These are phyloP conservation scores for Xylaria bambusicola DNA, from an alignment of 495 filamentous ascomycete genomes.

Conservation along the genomic window DNA sequence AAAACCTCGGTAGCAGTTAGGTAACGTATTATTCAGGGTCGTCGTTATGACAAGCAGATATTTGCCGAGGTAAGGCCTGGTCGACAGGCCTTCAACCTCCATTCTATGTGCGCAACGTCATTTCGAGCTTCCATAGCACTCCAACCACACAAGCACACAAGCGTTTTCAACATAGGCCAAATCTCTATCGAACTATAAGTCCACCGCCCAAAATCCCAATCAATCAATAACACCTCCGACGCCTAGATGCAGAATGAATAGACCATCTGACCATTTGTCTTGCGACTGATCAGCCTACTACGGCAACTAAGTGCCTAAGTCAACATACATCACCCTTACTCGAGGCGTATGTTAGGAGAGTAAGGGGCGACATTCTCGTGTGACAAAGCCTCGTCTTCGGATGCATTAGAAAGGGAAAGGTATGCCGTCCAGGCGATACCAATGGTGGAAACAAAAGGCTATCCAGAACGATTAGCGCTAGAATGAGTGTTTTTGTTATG, in stretches of 20 bases:
- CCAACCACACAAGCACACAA: too few species aligned
- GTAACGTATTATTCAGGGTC: not conserved
- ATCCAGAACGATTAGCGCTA: conserved; percentile 18
- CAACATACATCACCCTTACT: too few species aligned
- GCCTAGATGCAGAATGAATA: conserved; percentile 4
- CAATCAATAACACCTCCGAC: conserved; percentile 1
- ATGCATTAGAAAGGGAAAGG: conserved; percentile 88
- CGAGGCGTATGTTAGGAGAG: conserved; percentile 33
- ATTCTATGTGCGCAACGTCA: not conserved
- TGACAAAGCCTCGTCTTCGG: conserved; percentile 59
- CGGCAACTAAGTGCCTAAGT: too few species aligned
- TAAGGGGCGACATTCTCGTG: conserved; percentile 29
- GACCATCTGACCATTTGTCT: not conserved
- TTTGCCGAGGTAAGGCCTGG: not conserved
- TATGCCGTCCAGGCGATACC: conserved; percentile 99
- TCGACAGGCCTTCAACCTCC: conserved; percentile 5
- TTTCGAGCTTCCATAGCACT: not conserved
- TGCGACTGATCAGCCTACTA: too few species aligned
- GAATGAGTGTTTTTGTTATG: too few species aligned
- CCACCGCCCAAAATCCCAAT: not conserved
- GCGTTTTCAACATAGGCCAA: not conserved
- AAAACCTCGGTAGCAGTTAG: conserved; percentile 11
- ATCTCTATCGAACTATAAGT: conserved; percentile 4
- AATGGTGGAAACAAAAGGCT: conserved; percentile 96
- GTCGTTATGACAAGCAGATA: conserved; percentile 1